phyloP scores from a whole-genome alignment of 768 basidiomycete genomes.

The Gymnopilus dilepis region DNA sequence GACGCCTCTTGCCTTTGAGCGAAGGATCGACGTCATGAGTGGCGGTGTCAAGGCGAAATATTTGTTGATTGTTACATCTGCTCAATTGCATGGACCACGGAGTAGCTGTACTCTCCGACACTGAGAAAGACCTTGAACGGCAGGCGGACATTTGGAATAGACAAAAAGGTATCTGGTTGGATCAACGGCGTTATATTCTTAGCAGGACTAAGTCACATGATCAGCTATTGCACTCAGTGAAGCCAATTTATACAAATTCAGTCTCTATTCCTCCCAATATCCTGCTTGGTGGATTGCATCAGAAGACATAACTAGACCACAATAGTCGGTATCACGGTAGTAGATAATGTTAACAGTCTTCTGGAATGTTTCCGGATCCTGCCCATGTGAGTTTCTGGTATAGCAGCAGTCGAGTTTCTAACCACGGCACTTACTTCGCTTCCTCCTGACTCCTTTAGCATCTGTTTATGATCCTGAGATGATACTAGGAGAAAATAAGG shows the following conservation, averaged over 20 bases:
- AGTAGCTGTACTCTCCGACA: slow-evolving; percentile 6
- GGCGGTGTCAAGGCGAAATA: slow-evolving; percentile 20
- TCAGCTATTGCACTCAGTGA: too few relatives aligned
- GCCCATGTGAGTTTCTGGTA: background rate
- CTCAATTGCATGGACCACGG: background rate
- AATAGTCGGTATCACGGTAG: slow-evolving; percentile 21
- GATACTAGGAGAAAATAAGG: background rate
- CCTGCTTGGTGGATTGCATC: background rate
- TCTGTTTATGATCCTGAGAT: background rate
- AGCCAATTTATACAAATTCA: too few relatives aligned
- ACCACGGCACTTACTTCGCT: background rate
- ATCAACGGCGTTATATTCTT: background rate
- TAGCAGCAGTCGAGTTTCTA: background rate
- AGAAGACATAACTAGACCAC: slow-evolving; percentile 15
- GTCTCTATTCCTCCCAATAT: too few relatives aligned
- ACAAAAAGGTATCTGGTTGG: background rate
- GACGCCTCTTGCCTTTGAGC: slow-evolving; percentile 59
- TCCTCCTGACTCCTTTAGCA: background rate
- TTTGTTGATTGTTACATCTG: slow-evolving; percentile 9
- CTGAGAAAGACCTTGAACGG: slow-evolving; percentile 21
- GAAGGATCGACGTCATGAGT: slow-evolving; percentile 48
- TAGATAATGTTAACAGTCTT: slow-evolving; percentile 17
- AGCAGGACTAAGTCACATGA: background rate
- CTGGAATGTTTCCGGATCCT: background rate
- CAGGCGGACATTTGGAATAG: slow-evolving; percentile 15